Conservation (phyloP, 305 asterid genomes). For the Fraxinus dipetala region DNA sequence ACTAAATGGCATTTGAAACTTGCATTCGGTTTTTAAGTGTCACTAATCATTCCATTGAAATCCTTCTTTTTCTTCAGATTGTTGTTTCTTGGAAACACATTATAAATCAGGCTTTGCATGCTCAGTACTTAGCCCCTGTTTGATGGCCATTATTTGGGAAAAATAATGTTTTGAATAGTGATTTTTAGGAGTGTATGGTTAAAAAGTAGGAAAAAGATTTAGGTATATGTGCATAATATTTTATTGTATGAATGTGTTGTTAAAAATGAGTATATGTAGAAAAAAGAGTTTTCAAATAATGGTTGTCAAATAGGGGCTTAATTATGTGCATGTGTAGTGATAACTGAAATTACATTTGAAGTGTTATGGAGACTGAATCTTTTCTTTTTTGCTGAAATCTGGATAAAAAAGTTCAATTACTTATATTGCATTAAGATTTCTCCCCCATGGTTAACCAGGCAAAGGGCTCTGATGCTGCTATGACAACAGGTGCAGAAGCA, state of each 20-base stretch:
- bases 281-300: too few relatives aligned
- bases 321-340: neutral
- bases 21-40: neutral
- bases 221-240: too few relatives aligned
- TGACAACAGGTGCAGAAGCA: conserved; percentile 77
- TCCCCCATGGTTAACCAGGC: conserved; percentile 49
- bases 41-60: neutral
- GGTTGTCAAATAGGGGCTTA: neutral
- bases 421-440: conserved; percentile 13
- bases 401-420: conserved; percentile 1
- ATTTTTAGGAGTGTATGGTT: neutral
- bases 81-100: neutral
- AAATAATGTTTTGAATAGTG: neutral
- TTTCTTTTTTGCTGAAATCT: neutral
- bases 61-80: neutral
- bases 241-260: too few relatives aligned
- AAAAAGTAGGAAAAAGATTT: neutral
- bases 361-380: conserved; percentile 8
- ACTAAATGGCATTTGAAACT: neutral
- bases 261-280: too few relatives aligned
- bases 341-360: neutral
- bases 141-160: neutral
- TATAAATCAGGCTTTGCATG: neutral
- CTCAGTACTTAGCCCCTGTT: neutral
- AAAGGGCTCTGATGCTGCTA: conserved; percentile 95